Percentiles rank a stretch among this genome's conserved stretches.
These are phyloP conservation scores for Penicillium hesseltinei DNA, from an alignment of 2,329 filamentous ascomycete genomes.

Conservation along the genomic window DNA sequence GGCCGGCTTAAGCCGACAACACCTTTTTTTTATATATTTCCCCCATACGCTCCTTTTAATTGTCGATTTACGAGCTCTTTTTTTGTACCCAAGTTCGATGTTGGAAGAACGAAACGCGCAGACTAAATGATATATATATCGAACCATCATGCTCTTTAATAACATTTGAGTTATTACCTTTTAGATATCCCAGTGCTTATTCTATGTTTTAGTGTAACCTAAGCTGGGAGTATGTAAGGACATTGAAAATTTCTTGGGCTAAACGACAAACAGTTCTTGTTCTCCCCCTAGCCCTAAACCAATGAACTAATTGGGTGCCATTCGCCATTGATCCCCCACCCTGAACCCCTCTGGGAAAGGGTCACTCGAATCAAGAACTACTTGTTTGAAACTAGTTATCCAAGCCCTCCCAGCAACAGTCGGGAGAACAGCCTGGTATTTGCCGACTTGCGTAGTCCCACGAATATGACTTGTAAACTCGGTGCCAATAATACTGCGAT, in stretches of 20 bases:
- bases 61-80: neutral
- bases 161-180: neutral
- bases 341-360: slow-evolving; percentile 47
- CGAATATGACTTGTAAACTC: slow-evolving; percentile 44
- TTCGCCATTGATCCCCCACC: slow-evolving; percentile 33
- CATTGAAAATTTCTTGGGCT: neutral
- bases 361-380: slow-evolving; percentile 46
- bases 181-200: neutral
- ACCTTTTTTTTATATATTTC: no score
- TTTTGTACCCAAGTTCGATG: neutral
- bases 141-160: neutral
- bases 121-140: neutral
- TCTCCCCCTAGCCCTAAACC: neutral
- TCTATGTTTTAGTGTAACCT: neutral
- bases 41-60: neutral
- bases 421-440: slow-evolving; percentile 42
- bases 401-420: slow-evolving; percentile 47
- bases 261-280: neutral
- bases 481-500: slow-evolving; percentile 46
- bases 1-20: no score
- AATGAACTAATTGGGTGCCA: slow-evolving; percentile 9
- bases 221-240: neutral
- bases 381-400: slow-evolving; percentile 48
- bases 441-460: slow-evolving; percentile 40
- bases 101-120: neutral